Conservation (phyloP, 176 grass and related monocot genomes). For the Neostapfia colusana region DNA sequence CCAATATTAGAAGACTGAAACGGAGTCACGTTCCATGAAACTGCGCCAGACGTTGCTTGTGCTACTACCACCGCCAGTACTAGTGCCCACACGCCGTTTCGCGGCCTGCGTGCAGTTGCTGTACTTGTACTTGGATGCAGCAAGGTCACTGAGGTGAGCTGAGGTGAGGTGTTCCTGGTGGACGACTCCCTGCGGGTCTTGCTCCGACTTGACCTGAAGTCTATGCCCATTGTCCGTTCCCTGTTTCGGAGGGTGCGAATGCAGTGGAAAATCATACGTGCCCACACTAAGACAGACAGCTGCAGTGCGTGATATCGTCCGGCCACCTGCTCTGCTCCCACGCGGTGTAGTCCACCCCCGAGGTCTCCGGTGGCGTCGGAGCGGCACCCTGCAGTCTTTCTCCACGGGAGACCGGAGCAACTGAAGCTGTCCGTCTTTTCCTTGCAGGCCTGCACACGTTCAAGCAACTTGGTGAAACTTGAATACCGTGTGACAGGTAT, state of each 20-base stretch:
- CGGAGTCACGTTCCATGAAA: neutral
- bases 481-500: too few species aligned
- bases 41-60: neutral
- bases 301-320: too few species aligned
- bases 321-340: too few species aligned
- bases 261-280: too few species aligned
- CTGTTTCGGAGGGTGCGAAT: neutral
- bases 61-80: neutral
- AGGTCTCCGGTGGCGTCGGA: too few species aligned
- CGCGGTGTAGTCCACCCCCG: too few species aligned
- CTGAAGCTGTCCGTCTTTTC: too few species aligned
- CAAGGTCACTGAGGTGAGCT: neutral
- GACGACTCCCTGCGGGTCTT: constrained; percentile 1
- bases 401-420: too few species aligned
- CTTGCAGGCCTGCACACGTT: too few species aligned
- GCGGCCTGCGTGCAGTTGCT: neutral
- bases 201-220: constrained; percentile 22
- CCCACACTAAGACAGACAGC: too few species aligned
- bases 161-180: neutral
- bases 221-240: constrained; percentile 18
- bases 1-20: neutral
- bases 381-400: too few species aligned
- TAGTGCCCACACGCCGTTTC: neutral
- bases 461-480: too few species aligned
- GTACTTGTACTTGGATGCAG: neutral